phyloP scores from a whole-genome alignment of 2,329 filamentous ascomycete species.

The Cyanodermella asteris region DNA sequence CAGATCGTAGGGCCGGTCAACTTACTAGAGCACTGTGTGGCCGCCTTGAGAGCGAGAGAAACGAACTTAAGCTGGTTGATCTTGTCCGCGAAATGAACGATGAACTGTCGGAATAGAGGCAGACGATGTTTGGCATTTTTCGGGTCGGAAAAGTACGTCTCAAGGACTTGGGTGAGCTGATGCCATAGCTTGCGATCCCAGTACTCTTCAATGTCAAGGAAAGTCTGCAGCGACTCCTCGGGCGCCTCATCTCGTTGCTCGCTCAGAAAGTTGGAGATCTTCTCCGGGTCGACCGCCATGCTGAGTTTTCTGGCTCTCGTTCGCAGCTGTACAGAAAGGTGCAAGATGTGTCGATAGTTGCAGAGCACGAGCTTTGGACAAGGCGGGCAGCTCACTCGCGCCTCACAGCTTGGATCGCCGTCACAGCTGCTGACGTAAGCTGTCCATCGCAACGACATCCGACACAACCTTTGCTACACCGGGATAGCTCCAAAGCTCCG shows the following conservation, averaged over 20 bases:
- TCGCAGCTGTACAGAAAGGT: too few species aligned
- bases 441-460: too few species aligned
- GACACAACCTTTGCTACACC: too few species aligned
- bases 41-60: slow-evolving; percentile 67
- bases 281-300: slow-evolving; percentile 53
- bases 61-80: slow-evolving; percentile 98
- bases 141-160: slow-evolving; percentile 69
- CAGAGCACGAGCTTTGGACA: too few species aligned
- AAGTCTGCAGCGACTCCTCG: slow-evolving; percentile 66
- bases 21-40: slow-evolving; percentile 58
- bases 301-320: background rate
- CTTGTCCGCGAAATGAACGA: slow-evolving; percentile 90
- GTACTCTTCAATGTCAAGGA: slow-evolving; percentile 82
- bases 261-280: slow-evolving; percentile 76
- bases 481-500: too few species aligned
- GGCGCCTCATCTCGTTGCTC: slow-evolving; percentile 76
- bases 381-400: too few species aligned
- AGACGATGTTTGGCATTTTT: slow-evolving; percentile 69
- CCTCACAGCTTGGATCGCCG: too few species aligned
- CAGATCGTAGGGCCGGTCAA: background rate
- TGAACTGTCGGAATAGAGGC: slow-evolving; percentile 80
- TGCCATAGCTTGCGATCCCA: slow-evolving; percentile 99
- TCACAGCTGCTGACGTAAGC: too few species aligned
- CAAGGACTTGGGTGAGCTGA: slow-evolving; percentile 75
- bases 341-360: too few species aligned